Conservation (phyloP, 2,329 filamentous ascomycete species). For the Aureobasidium sp. region DNA sequence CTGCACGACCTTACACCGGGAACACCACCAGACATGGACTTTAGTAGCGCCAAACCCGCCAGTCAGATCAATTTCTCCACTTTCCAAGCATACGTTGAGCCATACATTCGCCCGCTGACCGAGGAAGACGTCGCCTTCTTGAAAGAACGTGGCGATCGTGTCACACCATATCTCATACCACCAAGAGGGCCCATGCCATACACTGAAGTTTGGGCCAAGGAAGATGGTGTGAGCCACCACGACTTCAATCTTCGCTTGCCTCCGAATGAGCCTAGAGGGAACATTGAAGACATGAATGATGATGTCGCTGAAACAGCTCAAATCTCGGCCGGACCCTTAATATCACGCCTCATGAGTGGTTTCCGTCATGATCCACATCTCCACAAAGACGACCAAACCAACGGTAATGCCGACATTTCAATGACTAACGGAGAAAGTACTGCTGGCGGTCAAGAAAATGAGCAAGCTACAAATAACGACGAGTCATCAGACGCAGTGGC, state of each 20-base stretch:
- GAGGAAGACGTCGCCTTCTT: conserved; percentile 94
- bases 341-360: conserved; percentile 71
- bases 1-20: conserved; percentile 81
- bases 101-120: conserved; percentile 79
- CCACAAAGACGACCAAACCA: conserved; percentile 47
- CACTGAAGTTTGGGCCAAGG: conserved; percentile 85
- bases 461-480: conserved; percentile 20
- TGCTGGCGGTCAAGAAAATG: conserved; percentile 29
- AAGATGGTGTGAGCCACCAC: conserved; percentile 73
- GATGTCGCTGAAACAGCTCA: conserved; percentile 82
- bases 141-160: conserved; percentile 75
- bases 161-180: conserved; percentile 77
- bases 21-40: conserved; percentile 86
- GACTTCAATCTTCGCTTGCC: conserved; percentile 61
- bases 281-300: conserved; percentile 79
- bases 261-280: conserved; percentile 75
- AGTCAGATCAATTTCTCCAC: conserved; percentile 92
- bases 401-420: conserved; percentile 37
- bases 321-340: conserved; percentile 78
- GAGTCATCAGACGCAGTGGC: conserved; percentile 37
- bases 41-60: conserved; percentile 84
- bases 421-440: conserved; percentile 38
- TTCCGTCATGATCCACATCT: conserved; percentile 65
- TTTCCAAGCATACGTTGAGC: conserved; percentile 87
- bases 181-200: conserved; percentile 80